Evolutionary conservation across 2,329 filamentous ascomycete species (phyloP).

Genomic region (Sporothrix brasiliensis): DNA sequence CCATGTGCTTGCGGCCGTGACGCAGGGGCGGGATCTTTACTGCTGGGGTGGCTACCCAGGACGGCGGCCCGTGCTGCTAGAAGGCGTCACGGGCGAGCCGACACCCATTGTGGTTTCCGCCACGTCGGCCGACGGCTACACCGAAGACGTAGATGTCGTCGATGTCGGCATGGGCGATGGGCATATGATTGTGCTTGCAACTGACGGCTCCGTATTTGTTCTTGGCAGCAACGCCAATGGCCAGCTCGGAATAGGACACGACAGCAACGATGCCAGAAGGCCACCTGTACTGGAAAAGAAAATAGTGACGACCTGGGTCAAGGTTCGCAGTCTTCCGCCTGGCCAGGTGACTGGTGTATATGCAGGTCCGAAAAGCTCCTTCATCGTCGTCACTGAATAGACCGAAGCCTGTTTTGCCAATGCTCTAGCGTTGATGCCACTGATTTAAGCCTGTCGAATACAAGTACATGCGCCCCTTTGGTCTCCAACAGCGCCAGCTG

Average conservation of each 20-base stretch:
- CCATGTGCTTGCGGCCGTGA: slow-evolving; percentile 61
- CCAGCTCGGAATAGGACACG: slow-evolving; percentile 56
- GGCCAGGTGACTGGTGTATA: slow-evolving; percentile 48
- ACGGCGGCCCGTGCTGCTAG: slow-evolving; percentile 37
- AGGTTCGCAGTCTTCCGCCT: slow-evolving; percentile 42
- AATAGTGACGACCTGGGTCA: slow-evolving; percentile 42
- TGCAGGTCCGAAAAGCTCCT: slow-evolving; percentile 55
- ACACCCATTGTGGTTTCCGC: slow-evolving; percentile 49
- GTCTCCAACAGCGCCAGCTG: neutral
- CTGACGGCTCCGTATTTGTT: slow-evolving; percentile 55
- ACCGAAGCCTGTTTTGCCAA: neutral
- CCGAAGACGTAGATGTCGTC: slow-evolving; percentile 51
- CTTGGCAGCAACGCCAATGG: slow-evolving; percentile 61
- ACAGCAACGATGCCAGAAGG: slow-evolving; percentile 1
- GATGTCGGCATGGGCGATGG: slow-evolving; percentile 62
- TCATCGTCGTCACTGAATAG: slow-evolving; percentile 45
- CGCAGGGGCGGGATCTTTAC: slow-evolving; percentile 61
- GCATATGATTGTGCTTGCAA: slow-evolving; percentile 61
- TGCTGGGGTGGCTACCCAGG: slow-evolving; percentile 59
- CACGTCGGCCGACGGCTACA: slow-evolving; percentile 52
- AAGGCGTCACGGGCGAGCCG: slow-evolving; percentile 41
- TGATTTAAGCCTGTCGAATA: slow-evolving; percentile 31
- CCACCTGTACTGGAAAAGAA: slow-evolving; percentile 31
- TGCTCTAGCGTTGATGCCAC: slow-evolving; percentile 25
- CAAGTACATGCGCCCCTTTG: slow-evolving; percentile 33